Base-by-base conservation (phyloP, 73 alveolate species). In the Diophrys sp. region DNA sequence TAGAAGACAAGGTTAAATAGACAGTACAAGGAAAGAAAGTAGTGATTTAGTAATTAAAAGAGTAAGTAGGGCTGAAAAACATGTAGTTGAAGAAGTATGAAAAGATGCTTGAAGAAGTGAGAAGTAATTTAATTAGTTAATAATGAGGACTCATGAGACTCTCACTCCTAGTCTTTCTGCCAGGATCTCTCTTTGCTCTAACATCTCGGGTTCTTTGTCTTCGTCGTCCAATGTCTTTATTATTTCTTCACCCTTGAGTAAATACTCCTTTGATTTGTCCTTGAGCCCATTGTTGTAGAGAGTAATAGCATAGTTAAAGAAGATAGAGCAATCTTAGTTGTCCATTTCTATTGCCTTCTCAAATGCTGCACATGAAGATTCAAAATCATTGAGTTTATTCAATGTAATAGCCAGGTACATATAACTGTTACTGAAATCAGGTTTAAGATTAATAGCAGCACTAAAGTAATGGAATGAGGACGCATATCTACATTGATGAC, bases 381-480 rank as follows among this genome's bases (percentile, higher is more conserved):
- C 95, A 83, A 92, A 91, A 89, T 95, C 97, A 75, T 87, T 89
- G 72, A 95, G 87, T 69, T 93, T 93, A 31, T 87, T 77, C 29
- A 94, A 89, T 23, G 96, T 90, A 29, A 95, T 90, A 0, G 96
- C 99, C 56, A 95, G 90, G 80, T 95, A 95, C 90, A 88, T 87
- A 85, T 84, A 91, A 57, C 91, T 81, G 67, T 70, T 70, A 67
- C 89, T 80, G 73, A 82, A 89, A 56, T 91, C 89, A 74, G 95
- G 91, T 81, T 92, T 92, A 56, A 92, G 80, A 83, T 90, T 92
- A 53, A 94, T 94, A 29, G 97, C 96, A 0, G 98, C 91, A 31
- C 91, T 83, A 87, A 95, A 88, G 88, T 91, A 94, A 71, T 92
- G 96, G 84, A 95, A 95, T 0, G 99, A 96, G 2, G 94, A 79